Evolutionary conservation across 805 yeast species (phyloP).

Genomic region (Starmera caribaea): DNA sequence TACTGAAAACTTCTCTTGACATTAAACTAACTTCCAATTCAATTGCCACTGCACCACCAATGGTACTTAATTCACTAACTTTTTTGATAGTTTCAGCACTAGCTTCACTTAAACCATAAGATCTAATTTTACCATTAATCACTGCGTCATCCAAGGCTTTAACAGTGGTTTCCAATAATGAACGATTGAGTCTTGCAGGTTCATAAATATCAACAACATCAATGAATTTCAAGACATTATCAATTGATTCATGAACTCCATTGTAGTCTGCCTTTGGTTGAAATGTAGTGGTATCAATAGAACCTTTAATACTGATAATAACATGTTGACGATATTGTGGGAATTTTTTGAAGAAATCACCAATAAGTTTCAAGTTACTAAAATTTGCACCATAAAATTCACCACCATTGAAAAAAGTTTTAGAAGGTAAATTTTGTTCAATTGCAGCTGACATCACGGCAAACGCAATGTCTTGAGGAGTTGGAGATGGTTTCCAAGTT

Average conservation of each 20-base stretch:
- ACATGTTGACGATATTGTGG: slow-evolving; percentile 50
- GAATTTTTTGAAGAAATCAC: slow-evolving; percentile 44
- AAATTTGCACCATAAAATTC: slow-evolving; percentile 62
- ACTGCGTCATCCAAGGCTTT: slow-evolving; percentile 46
- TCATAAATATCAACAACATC: slow-evolving; percentile 56
- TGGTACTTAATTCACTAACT: slow-evolving; percentile 39
- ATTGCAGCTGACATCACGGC: slow-evolving; percentile 44
- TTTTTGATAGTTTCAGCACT: slow-evolving; percentile 48
- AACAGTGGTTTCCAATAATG: slow-evolving; percentile 49
- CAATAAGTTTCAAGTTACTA: slow-evolving; percentile 46
- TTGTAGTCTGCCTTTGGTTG: slow-evolving; percentile 43
- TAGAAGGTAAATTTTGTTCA: slow-evolving; percentile 27
- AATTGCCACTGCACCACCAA: slow-evolving; percentile 47
- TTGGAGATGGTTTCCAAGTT: slow-evolving; percentile 57
- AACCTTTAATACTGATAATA: slow-evolving; percentile 63
- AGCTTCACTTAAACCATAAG: slow-evolving; percentile 69
- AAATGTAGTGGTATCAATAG: slow-evolving; percentile 28
- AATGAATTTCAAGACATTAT: slow-evolving; percentile 26
- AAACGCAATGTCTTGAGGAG: slow-evolving; percentile 43
- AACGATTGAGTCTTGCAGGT: slow-evolving; percentile 59
- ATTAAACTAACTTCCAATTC: slow-evolving; percentile 76
- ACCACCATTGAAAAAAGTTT: slow-evolving; percentile 58
- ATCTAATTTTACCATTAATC: slow-evolving; percentile 56
- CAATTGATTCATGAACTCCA: slow-evolving; percentile 37
- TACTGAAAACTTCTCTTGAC: slow-evolving; percentile 46